Conservation (phyloP, 768 basidiomycete genomes). For the Tubosaeta sp. region DNA sequence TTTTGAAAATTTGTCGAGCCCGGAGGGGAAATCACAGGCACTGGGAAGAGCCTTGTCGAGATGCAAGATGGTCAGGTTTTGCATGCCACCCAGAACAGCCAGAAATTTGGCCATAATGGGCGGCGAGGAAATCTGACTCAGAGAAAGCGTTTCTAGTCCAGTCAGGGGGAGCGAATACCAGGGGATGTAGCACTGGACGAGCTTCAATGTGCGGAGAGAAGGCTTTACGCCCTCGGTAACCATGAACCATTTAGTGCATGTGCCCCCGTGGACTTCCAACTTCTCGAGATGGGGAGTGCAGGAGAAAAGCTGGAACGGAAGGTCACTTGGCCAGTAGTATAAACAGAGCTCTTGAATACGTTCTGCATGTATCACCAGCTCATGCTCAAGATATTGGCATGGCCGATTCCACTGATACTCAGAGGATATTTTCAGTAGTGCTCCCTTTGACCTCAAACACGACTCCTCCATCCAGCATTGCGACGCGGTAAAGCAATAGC, state of each 20-base stretch:
- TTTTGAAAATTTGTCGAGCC: too few species aligned
- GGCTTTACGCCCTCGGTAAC: not conserved
- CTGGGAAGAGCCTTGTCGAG: not conserved
- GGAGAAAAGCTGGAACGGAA: not conserved
- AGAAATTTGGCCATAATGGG: conserved; percentile 30
- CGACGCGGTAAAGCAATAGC: conserved; percentile 23
- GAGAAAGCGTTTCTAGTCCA: conserved; percentile 32
- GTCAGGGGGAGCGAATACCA: not conserved
- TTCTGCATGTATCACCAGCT: not conserved
- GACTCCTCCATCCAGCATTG: conserved; percentile 37
- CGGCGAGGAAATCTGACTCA: conserved; percentile 25
- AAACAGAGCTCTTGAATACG: not conserved
- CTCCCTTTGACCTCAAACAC: conserved; percentile 40
- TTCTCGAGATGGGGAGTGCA: not conserved
- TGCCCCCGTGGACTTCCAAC: not conserved
- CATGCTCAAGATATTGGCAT: not conserved
- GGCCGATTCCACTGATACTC: too few species aligned
- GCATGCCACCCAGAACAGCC: conserved; percentile 22
- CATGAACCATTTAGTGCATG: not conserved
- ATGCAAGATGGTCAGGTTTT: not conserved
- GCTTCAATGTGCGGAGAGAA: not conserved
- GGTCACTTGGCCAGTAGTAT: too few species aligned
- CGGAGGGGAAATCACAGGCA: too few species aligned
- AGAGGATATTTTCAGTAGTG: conserved; percentile 16
- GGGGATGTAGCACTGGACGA: not conserved